Evolutionary conservation across 331 rosid genomes (phyloP).

Genomic region (Cydonia oblonga): DNA sequence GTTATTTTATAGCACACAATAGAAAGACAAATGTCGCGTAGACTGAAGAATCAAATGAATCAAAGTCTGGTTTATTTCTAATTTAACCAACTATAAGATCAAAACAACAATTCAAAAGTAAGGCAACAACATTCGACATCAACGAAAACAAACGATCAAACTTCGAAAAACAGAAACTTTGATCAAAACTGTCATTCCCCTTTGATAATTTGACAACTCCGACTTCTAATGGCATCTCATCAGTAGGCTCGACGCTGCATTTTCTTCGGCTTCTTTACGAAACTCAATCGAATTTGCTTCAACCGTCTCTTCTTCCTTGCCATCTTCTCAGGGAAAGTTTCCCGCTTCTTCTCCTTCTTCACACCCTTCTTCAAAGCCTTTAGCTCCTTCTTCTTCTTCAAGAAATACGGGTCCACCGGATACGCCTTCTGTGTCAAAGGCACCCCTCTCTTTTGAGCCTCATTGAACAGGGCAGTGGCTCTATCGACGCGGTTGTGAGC

Average conservation of each 20-base stretch:
- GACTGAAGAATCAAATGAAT: background rate
- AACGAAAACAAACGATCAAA: background rate
- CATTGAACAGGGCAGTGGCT: slow-evolving; percentile 61
- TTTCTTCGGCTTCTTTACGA: slow-evolving; percentile 61
- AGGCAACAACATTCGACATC: background rate
- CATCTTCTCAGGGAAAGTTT: slow-evolving; percentile 94
- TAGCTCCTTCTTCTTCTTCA: background rate
- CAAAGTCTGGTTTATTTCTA: background rate
- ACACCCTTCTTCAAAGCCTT: background rate
- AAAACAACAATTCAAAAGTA: background rate
- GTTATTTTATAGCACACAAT: too few species aligned
- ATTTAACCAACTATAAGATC: background rate
- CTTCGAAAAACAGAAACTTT: background rate
- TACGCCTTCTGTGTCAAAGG: slow-evolving; percentile 42
- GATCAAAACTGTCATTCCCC: background rate
- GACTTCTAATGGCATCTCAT: slow-evolving; percentile 15
- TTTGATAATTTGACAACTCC: background rate
- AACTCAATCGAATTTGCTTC: slow-evolving; percentile 75
- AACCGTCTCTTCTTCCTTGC: slow-evolving; percentile 82
- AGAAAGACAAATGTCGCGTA: too few species aligned
- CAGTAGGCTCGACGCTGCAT: slow-evolving; percentile 33
- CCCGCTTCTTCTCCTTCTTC: slow-evolving; percentile 59
- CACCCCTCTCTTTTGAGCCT: slow-evolving; percentile 47
- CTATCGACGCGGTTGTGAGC: slow-evolving; percentile 54
- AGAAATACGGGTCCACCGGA: slow-evolving; percentile 42